phyloP scores from a whole-genome alignment of 129 eudicot genomes.

The Flaveria trinervia region DNA sequence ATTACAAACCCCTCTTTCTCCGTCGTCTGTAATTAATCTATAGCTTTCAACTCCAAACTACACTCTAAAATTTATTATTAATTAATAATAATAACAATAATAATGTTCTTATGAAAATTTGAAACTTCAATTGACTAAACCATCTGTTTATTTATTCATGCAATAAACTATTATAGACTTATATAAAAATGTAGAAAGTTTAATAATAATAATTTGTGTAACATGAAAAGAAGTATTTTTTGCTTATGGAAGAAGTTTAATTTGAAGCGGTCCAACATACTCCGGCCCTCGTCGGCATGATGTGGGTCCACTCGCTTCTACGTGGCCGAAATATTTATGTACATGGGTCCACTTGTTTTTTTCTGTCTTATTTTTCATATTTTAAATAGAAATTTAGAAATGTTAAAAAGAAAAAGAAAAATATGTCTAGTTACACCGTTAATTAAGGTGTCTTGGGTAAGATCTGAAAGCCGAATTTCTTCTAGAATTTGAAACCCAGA shows the following conservation, averaged over 20 bases:
- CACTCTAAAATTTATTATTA: not conserved
- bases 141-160: slow-evolving; percentile 3
- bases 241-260: slow-evolving; percentile 21
- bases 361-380: not conserved
- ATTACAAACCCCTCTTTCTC: slow-evolving; percentile 34
- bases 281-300: slow-evolving; percentile 17
- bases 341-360: slow-evolving; percentile 20
- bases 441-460: too few species aligned
- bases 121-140: not conserved
- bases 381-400: too few species aligned
- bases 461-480: too few species aligned
- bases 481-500: too few species aligned
- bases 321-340: not conserved
- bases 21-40: not conserved
- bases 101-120: not conserved
- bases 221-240: slow-evolving; percentile 15
- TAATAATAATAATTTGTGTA: not conserved
- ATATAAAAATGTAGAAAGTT: too few species aligned
- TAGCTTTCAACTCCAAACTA: too few species aligned
- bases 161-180: too few species aligned
- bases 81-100: not conserved
- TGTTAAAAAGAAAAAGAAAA: too few species aligned
- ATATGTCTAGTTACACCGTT: too few species aligned
- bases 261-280: slow-evolving; percentile 28
- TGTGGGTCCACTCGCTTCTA: slow-evolving; percentile 18